phyloP scores from a whole-genome alignment of 2,329 filamentous ascomycete species.

The Claviceps fusiformis region DNA sequence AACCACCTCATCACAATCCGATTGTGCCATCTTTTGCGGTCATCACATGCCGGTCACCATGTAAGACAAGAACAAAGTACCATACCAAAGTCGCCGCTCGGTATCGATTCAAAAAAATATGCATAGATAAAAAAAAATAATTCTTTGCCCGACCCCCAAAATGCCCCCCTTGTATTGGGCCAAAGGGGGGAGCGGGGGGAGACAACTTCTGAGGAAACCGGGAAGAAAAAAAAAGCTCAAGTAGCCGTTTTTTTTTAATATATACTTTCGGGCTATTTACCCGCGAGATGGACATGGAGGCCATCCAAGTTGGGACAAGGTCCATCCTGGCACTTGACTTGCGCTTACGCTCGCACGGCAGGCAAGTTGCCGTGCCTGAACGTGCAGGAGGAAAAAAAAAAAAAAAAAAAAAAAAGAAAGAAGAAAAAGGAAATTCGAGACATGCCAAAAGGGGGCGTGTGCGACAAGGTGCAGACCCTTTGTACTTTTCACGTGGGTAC shows the following conservation, averaged over 20 bases:
- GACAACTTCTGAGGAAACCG: no score
- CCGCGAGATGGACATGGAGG: neutral
- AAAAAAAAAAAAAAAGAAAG: neutral
- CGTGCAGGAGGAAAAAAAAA: neutral
- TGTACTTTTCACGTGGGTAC: neutral
- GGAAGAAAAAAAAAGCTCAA: no score
- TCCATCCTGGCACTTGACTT: no score
- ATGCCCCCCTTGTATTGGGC: no score
- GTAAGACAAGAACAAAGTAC: neutral
- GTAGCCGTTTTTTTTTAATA: neutral
- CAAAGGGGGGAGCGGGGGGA: no score
- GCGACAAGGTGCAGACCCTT: neutral
- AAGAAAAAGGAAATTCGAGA: neutral
- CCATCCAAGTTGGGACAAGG: neutral
- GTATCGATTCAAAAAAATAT: no score
- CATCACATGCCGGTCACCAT: slow-evolving; percentile 1
- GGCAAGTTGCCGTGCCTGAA: no score
- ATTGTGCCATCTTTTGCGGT: neutral
- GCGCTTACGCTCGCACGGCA: neutral
- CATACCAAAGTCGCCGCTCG: neutral
- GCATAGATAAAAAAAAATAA: no score
- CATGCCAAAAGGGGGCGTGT: neutral
- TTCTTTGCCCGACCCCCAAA: no score
- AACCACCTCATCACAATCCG: slow-evolving; percentile 1
- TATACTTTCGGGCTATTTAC: neutral